Evolutionary conservation across 208 protist genomes (phyloP), one percentile per base, ranked within the genome.

Genomic region (Leptomonas seymouri): DNA sequence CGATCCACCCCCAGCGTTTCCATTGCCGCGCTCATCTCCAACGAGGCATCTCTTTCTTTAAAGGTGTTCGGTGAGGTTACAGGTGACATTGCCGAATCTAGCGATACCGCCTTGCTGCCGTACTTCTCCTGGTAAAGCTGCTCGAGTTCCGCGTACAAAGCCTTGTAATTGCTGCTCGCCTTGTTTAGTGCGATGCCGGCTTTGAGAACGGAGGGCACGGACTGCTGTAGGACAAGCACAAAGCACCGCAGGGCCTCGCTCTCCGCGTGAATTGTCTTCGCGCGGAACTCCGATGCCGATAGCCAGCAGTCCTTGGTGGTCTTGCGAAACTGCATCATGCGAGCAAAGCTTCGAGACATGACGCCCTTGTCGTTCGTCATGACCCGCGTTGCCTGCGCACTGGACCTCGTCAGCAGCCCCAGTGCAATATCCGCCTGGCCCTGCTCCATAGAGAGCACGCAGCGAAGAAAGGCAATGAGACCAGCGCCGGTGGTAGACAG

Each of bases 371-470:
- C 44, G 7, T 65, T 62, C 1, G 67, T 46, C 31, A 69, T 54
- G 21, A 93, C 56, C 58, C 88, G 72, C 12, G 65, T 23, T 12
- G 87, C 64, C 51, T 87, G 87, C 7, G 67, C 54, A 39, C 77
- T 81, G 4, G 76, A 66, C 57, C 74, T 74, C 48, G 55, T 65
- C 49, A 86, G 44, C 12, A 53, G 54, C 44, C 74, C 42, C 23
- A 88, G 48, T 14, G 87, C 87, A 5, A 53, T 51, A 25, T 86
- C 71, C 1, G 58, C 72, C 67, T 89, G 78, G 9, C 6, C 55
- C 67, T 84, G 79, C 63, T 86, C 72, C 76, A 93, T 84, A 0
- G 82, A 93, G 23, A 93, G 66, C 27, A 65, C 36, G 23, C 77
- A 81, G 34, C 84, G 83, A 4, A 90, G 20, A 42, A 82, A 80